These are phyloP conservation scores for Trichocomaceae sp. DNA, from an alignment of 2,329 filamentous ascomycete species.

Conservation along the genomic window DNA sequence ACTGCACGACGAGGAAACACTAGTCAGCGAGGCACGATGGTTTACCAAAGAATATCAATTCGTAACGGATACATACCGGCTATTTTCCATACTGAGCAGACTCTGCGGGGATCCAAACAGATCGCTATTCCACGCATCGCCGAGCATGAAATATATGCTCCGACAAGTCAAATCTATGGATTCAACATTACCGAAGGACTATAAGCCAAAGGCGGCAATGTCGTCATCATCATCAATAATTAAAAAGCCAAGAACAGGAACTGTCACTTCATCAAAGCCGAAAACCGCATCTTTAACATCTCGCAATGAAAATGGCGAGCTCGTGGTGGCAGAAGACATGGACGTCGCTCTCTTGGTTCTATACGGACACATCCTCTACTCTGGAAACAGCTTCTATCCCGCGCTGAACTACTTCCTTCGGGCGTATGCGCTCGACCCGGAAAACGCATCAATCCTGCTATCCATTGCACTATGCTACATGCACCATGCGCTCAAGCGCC, in stretches of 20 bases:
- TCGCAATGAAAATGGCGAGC: conserved; percentile 30
- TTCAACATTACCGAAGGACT: conserved; percentile 52
- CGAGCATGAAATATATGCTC: conserved; percentile 83
- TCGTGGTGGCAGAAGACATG: conserved; percentile 44
- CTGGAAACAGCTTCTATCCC: conserved; percentile 73
- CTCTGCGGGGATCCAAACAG: conserved; percentile 61
- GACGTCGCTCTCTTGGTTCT: conserved; percentile 79
- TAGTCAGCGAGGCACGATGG: conserved; percentile 68
- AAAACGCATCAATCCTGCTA: conserved; percentile 72
- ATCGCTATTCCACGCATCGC: conserved; percentile 65
- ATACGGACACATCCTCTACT: conserved; percentile 84
- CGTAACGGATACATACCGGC: conserved; percentile 72
- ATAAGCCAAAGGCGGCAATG: conserved; percentile 22
- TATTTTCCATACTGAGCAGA: conserved; percentile 72
- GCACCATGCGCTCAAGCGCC: conserved; percentile 81
- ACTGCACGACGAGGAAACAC: conserved; percentile 68
- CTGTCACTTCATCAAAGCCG: conserved; percentile 23
- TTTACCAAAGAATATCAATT: conserved; percentile 79
- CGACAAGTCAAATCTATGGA: conserved; percentile 90
- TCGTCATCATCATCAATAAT: conserved; percentile 26
- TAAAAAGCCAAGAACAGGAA: neutral
- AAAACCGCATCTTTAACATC: conserved; percentile 38
- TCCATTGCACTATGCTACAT: conserved; percentile 78
- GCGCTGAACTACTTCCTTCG: conserved; percentile 84
- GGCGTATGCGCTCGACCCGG: conserved; percentile 63